A percentile compares a stretch with the other conserved stretches of the same genome.
Conservation (phyloP, 192 early-diverging fungal species). For the Dimargaris cristalligena region DNA sequence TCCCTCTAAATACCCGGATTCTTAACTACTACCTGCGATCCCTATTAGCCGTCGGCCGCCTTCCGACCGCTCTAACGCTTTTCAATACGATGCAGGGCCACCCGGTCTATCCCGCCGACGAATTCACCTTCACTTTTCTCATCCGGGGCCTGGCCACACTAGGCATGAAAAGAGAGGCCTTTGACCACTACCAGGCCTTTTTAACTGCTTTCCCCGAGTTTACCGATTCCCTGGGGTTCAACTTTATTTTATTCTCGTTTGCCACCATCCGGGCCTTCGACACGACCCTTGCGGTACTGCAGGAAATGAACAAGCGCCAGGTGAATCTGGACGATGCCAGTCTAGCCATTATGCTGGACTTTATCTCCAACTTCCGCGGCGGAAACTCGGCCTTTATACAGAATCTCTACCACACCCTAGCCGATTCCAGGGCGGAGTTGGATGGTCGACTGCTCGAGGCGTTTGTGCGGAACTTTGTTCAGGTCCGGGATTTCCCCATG, state of each 20-base stretch:
- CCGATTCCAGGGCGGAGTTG: neutral
- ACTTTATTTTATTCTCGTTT: neutral
- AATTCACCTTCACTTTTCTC: neutral
- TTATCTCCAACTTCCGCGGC: neutral
- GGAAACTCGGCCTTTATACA: neutral
- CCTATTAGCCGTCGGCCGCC: neutral
- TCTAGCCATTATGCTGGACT: neutral
- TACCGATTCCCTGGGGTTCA: neutral
- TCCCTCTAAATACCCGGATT: neutral
- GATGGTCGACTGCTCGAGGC: neutral
- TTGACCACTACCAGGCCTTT: neutral
- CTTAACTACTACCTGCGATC: constrained; percentile 1
- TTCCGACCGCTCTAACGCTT: neutral
- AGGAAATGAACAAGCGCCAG: neutral
- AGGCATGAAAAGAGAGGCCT: neutral
- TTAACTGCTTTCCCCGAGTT: neutral
- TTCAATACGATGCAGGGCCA: neutral
- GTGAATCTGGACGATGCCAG: neutral
- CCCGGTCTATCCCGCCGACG: neutral
- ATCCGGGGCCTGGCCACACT: neutral
- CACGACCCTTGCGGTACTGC: neutral
- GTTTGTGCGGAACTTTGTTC: neutral
- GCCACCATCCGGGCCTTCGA: neutral
- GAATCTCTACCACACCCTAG: neutral
- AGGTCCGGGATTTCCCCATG: neutral